Conservation (phyloP, 2,329 filamentous ascomycete species). For the Sporothrix curviconia region DNA sequence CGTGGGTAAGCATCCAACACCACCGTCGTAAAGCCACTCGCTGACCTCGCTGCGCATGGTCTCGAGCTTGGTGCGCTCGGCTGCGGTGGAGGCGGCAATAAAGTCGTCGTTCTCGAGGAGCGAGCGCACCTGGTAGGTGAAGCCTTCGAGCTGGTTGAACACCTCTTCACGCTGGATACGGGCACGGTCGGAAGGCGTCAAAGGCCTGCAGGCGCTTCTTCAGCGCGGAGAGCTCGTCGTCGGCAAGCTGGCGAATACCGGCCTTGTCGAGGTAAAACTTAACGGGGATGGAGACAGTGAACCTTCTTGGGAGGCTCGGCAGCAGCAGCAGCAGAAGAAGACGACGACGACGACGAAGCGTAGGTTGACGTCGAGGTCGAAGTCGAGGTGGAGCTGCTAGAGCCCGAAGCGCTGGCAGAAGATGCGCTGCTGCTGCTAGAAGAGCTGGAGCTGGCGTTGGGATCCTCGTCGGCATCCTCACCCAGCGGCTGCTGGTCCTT, state of each 20-base stretch:
- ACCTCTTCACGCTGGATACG: constrained; percentile 75
- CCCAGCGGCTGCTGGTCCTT: constrained; percentile 72
- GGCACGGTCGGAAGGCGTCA: constrained; percentile 73
- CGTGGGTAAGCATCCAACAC: constrained; percentile 66
- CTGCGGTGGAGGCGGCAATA: constrained; percentile 60
- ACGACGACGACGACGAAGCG: constrained; percentile 15
- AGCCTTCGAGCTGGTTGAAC: constrained; percentile 87
- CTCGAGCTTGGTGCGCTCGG: constrained; percentile 60
- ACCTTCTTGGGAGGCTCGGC: constrained; percentile 49
- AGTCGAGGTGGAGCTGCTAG: constrained; percentile 32
- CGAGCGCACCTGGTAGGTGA: constrained; percentile 83
- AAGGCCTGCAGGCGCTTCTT: constrained; percentile 76
- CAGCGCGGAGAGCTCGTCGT: constrained; percentile 42
- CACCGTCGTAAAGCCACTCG: constrained; percentile 89
- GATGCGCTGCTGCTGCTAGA: constrained; percentile 32
- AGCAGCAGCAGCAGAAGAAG: constrained; percentile 7
- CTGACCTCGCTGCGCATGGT: constrained; percentile 61
- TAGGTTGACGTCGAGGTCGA: constrained; percentile 10
- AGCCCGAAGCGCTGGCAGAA: too few species aligned
- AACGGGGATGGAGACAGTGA: constrained; percentile 50
- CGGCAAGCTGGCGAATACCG: constrained; percentile 44
- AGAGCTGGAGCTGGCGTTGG: constrained; percentile 32
- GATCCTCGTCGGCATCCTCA: constrained; percentile 44
- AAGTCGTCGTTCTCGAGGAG: constrained; percentile 73
- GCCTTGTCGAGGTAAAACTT: constrained; percentile 42